Evolutionary conservation across 306 rosid genomes (phyloP), one percentile per base, ranked within the genome.

Genomic region (Vigna mungo): DNA sequence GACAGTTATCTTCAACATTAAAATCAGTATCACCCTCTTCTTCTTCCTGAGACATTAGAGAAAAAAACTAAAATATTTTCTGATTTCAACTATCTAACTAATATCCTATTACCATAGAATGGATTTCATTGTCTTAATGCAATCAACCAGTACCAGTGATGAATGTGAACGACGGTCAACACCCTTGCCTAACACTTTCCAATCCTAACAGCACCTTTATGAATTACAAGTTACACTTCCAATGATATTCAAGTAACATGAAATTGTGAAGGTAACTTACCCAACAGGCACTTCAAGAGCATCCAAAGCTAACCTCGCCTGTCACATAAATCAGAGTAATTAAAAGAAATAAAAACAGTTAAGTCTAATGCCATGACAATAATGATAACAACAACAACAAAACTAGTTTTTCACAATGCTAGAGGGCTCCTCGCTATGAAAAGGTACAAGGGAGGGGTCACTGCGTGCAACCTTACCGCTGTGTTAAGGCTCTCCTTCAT

Each of bases 211-310:
- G 39, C 5, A 49, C 18, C 23, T n/a, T 62, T 39, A 39, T 12
- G 60, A 79, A 52, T 41, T 23, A 44, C 68, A 64, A 64, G 69
- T 48, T 23, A 47, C 44, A 16, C 20, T 59, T 58, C 3, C 9
- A 9, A 25, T n/a, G 17, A 32, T 32, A 64, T 54, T 55, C 16
- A 55, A 74, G 64, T 23, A 55, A 44, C 21, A 53, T 6, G 23
- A 75, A 59, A 56, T 15, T 16, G 54, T 20, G 49, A 80, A 51
- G 61, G 37, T 39, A 64, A 69, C 83, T 81, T 85, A 92, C 97
- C 96, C 97, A 68, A 95, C 90, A n/a, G 97, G 97, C 66, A 95
- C 98, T 89, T 95, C 97, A 39, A 90, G 91, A 76, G 25, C 76
- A 23, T 86, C 86, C 86, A 95, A 53, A 71, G 98, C 96, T 14